Base-by-base conservation (phyloP, 345 rosid genomes). In the Toxicodendron radicans region DNA sequence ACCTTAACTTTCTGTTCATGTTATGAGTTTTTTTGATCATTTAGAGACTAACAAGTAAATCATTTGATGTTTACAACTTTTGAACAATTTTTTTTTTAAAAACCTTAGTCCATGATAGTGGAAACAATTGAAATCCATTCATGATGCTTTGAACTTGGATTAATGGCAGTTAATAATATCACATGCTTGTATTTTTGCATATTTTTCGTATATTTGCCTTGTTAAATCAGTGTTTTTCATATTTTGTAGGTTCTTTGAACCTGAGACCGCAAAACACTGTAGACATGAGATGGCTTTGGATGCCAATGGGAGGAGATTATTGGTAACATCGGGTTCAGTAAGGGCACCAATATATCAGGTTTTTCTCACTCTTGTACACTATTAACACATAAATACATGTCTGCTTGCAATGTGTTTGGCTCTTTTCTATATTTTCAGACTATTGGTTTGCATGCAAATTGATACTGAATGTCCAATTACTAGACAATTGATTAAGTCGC, bases 251-350 rank as follows among this genome's bases (percentile, higher is more conserved):
- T 79, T 75, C 72, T 78, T 49, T 46, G 79, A 80, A 18, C 51
- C 73, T 4, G 78, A 79, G 84, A 73, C 82, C 49, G 78, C 83
- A 52, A 79, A 73, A 17, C 74, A 73, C 23, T 71, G 66, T 58
- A 82, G 86, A 59, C 86, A 86, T 69, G 92, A 86, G 81, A 87
- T 90, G 90, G 90, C 92, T 66, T 72, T 88, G 79, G 94, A 90
- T 73, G 87, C 88, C 14, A 64, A 59, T 43, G 92, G 94, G 66
- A 82, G 71, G 82, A 83, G 79, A 75, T 78, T 90, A 16, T 69
- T 86, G 75, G 84, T 84, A 60, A 83, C 90, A 66, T 88, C 90
- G 73, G 79, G 75, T 77, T 81, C 86, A 38, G 92, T 83, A 49
- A 85, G 90, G 80, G 89, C 90, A 30, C 90, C 92, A 46, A 85